Evolutionary conservation across 2,329 filamentous ascomycete species (phyloP).

Genomic region (Colletotrichum shisoi): DNA sequence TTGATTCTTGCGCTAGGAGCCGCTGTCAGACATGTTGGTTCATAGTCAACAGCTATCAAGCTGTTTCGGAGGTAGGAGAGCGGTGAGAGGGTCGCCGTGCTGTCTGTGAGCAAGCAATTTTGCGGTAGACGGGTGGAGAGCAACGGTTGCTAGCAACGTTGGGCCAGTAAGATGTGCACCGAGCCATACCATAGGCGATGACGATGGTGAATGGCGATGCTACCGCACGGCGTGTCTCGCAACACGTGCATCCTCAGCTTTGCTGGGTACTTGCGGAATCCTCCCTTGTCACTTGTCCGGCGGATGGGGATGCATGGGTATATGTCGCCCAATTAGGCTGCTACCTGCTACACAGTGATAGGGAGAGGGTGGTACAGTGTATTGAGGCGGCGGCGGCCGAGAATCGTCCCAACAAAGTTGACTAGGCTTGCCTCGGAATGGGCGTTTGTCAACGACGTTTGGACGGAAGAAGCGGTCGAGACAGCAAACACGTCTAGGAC

Average conservation of each 20-base stretch:
- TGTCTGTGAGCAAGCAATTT: conserved; percentile 26
- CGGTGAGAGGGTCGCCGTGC: conserved; percentile 24
- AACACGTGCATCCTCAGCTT: conserved; percentile 9
- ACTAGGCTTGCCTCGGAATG: conserved; percentile 26
- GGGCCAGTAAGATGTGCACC: conserved; percentile 16
- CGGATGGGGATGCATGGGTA: conserved; percentile 34
- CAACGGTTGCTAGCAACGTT: conserved; percentile 18
- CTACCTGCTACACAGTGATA: too few relatives aligned
- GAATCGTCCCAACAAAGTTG: conserved; percentile 37
- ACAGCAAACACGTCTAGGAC: conserved; percentile 4
- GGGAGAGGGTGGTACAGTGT: not conserved
- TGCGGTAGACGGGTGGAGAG: not conserved
- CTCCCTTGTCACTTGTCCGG: conserved; percentile 29
- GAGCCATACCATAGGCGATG: conserved; percentile 10
- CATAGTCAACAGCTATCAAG: not conserved
- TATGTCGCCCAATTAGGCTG: conserved; percentile 7
- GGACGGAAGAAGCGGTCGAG: conserved; percentile 11
- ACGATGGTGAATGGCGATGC: conserved; percentile 19
- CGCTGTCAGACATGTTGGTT: conserved; percentile 18
- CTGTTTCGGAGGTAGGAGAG: not conserved
- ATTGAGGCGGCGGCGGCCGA: conserved; percentile 19
- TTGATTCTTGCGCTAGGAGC: conserved; percentile 14
- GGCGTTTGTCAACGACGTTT: conserved; percentile 12
- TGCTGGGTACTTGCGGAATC: conserved; percentile 13
- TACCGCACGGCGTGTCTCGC: conserved; percentile 4